These are phyloP conservation scores for Raphidocelis subcapitata DNA, from an alignment of 139 green algal species.

Conservation along the genomic window DNA sequence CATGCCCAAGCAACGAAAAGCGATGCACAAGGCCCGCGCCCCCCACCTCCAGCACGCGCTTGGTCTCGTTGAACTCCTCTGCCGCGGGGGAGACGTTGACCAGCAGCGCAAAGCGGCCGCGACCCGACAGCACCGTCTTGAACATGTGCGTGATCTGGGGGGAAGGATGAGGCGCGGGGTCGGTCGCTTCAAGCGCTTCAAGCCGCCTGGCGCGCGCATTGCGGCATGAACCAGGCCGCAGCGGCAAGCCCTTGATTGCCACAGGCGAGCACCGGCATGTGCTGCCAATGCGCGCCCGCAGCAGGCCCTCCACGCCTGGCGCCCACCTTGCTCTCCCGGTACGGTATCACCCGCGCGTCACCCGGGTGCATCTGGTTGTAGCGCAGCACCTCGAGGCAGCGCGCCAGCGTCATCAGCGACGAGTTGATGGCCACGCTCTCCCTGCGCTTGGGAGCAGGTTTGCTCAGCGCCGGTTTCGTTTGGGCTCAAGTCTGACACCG, in stretches of 20 bases:
- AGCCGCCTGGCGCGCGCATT: background rate
- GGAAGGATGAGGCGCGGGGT: background rate
- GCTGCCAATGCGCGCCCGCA: too few relatives aligned
- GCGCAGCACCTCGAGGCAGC: constrained; percentile 76
- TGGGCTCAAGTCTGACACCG: too few relatives aligned
- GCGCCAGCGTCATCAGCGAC: constrained; percentile 74
- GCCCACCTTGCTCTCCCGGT: constrained; percentile 7
- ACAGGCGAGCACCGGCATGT: background rate
- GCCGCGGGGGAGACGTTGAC: constrained; percentile 62
- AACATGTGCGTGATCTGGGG: constrained; percentile 52
- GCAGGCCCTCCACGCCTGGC: too few relatives aligned
- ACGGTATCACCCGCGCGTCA: constrained; percentile 32
- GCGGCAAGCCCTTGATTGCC: background rate
- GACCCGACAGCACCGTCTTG: constrained; percentile 59
- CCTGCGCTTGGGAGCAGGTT: constrained; percentile 17
- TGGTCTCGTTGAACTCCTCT: constrained; percentile 72
- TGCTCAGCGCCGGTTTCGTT: too few relatives aligned
- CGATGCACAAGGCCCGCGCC: too few relatives aligned
- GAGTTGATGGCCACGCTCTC: constrained; percentile 84
- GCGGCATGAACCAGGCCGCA: background rate
- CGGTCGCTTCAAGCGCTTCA: constrained; percentile 26
- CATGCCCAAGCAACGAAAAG: too few relatives aligned
- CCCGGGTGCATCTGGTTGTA: constrained; percentile 71
- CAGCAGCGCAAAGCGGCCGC: constrained; percentile 66
- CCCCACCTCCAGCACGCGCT: constrained; percentile 53